A percentile compares a stretch with the other conserved stretches of the same genome.
Conservation (phyloP, 768 basidiomycete genomes). For the Sporobolomyces phaffii region DNA sequence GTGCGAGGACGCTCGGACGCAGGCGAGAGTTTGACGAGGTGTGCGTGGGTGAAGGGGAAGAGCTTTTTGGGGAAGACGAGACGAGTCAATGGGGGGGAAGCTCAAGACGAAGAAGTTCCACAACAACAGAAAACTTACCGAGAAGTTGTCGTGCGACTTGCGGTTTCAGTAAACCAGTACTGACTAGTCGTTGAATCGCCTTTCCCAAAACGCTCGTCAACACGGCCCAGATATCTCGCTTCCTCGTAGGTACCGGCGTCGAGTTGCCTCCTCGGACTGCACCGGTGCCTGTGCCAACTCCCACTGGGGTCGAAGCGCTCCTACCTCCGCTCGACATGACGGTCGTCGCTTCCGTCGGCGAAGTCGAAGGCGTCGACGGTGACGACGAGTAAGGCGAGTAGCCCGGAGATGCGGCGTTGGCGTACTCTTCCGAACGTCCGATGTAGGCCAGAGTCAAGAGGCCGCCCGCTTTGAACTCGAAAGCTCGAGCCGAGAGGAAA, state of each 20-base stretch:
- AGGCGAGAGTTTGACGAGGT: conserved; percentile 34
- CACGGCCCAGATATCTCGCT: conserved; percentile 40
- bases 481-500: conserved; percentile 39
- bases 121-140: conserved; percentile 7
- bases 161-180: conserved; percentile 40
- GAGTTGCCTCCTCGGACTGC: conserved; percentile 10
- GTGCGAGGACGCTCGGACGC: conserved; percentile 27
- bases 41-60: conserved; percentile 41
- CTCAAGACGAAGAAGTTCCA: neutral
- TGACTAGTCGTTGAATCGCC: conserved; percentile 43
- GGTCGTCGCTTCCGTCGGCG: conserved; percentile 9
- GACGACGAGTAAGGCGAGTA: conserved; percentile 15
- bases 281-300: neutral
- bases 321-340: neutral
- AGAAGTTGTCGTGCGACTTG: conserved; percentile 41
- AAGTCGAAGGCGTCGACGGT: conserved; percentile 1
- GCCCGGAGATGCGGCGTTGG: neutral
- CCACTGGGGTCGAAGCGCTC: neutral
- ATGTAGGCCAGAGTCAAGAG: conserved; percentile 41
- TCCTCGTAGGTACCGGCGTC: neutral
- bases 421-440: conserved; percentile 28
- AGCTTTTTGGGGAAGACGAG: neutral
- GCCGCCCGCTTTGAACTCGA: conserved; percentile 41
- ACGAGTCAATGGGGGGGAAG: neutral
- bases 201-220: conserved; percentile 36